Conservation (phyloP, 805 yeast species). For the Metschnikowia cerradonensis region DNA sequence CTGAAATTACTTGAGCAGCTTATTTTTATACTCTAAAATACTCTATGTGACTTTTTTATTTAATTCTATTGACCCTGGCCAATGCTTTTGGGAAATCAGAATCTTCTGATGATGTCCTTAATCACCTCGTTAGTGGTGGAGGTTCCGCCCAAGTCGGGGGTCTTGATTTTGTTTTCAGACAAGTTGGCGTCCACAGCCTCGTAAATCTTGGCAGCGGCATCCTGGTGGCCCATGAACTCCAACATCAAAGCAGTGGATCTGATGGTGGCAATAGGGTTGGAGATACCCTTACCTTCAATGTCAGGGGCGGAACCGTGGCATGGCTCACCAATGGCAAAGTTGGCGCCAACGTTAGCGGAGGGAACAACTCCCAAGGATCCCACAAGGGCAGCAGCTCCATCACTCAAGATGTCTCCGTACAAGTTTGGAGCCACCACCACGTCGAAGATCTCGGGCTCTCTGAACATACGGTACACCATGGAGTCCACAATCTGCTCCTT, state of each 20-base stretch:
- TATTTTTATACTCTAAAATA: no score
- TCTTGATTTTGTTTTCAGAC: constrained; percentile 68
- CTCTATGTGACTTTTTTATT: not conserved
- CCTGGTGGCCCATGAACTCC: constrained; percentile 89
- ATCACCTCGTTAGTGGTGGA: constrained; percentile 84
- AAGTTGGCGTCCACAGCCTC: constrained; percentile 93
- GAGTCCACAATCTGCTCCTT: constrained; percentile 98
- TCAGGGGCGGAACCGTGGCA: constrained; percentile 99
- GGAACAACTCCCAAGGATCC: constrained; percentile 98
- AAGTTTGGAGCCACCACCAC: constrained; percentile 98
- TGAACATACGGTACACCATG: constrained; percentile 98
- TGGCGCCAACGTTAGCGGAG: constrained; percentile 95
- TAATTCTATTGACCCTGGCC: not conserved
- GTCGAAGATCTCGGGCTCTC: constrained; percentile 96
- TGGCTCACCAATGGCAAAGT: constrained; percentile 97
- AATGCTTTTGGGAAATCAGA: constrained; percentile 16
- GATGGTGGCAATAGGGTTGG: constrained; percentile 97
- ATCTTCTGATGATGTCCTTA: constrained; percentile 67
- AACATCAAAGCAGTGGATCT: constrained; percentile 96
- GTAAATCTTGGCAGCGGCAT: constrained; percentile 89
- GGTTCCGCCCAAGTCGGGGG: constrained; percentile 95
- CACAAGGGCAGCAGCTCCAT: constrained; percentile 97
- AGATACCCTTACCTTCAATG: constrained; percentile 89
- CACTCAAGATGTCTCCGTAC: constrained; percentile 94
- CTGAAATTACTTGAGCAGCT: no score